Conservation (phyloP, 371 early-diverging fungal genomes). For the Lichtheimia ornata region DNA sequence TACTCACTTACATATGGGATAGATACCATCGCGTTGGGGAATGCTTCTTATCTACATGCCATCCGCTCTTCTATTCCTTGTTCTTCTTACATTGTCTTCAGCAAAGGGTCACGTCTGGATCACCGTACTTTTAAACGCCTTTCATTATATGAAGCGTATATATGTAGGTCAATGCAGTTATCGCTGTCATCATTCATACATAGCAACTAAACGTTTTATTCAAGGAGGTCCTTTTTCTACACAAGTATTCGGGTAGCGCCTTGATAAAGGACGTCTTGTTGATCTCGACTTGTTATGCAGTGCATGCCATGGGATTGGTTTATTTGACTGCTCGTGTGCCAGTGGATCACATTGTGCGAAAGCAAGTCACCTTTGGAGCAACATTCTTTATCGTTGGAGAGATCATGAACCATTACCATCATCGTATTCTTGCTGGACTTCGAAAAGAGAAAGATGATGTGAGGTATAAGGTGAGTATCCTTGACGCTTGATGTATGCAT, state of each 20-base stretch:
- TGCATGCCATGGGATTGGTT: constrained; percentile 9
- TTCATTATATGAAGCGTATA: constrained; percentile 39
- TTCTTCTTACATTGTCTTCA: background rate
- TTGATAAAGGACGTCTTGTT: constrained; percentile 13
- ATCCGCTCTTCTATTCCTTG: constrained; percentile 13
- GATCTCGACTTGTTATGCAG: constrained; percentile 30
- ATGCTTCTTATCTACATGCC: constrained; percentile 44
- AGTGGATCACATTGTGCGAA: too few relatives aligned
- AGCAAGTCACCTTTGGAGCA: constrained; percentile 11
- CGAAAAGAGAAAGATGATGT: constrained; percentile 21
- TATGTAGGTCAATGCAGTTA: constrained; percentile 19
- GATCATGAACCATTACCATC: constrained; percentile 34
- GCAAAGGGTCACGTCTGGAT: constrained; percentile 5
- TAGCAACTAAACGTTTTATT: background rate
- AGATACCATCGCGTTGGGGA: constrained; percentile 35
- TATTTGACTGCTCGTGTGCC: constrained; percentile 20
- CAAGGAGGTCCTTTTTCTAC: constrained; percentile 38
- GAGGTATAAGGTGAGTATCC: constrained; percentile 25
- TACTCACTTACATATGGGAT: background rate
- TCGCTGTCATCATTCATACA: background rate
- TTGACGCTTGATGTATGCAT: background rate
- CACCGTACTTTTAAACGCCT: background rate
- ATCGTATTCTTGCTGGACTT: constrained; percentile 27
- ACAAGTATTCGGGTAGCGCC: constrained; percentile 35
- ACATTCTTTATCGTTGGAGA: constrained; percentile 31